Percentiles rank a stretch among this genome's conserved stretches.
Evolutionary conservation across 2,329 filamentous ascomycete species (phyloP).

Genomic region (Xylaria digitata): DNA sequence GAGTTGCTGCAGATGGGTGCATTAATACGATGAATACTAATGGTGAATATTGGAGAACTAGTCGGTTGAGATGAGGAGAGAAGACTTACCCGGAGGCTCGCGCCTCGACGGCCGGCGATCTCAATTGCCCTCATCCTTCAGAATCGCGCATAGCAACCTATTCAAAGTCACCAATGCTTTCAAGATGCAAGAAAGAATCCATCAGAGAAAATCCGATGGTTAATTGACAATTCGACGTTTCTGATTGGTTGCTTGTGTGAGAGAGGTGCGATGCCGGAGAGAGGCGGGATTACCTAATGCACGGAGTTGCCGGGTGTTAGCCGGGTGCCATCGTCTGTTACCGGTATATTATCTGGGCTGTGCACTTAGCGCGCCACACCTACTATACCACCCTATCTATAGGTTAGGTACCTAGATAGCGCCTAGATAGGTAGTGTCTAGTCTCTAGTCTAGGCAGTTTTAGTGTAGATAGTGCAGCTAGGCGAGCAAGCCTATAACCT

Average conservation of each 20-base stretch:
- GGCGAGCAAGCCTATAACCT: too few species aligned
- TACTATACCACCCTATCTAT: too few species aligned
- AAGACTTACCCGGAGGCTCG: slow-evolving; percentile 47
- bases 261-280: slow-evolving; percentile 38
- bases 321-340: slow-evolving; percentile 19
- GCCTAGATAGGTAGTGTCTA: too few species aligned
- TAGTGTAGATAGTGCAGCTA: too few species aligned
- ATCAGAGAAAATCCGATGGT: slow-evolving; percentile 39
- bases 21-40: too few species aligned
- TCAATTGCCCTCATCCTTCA: slow-evolving; percentile 51
- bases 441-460: too few species aligned
- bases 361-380: too few species aligned
- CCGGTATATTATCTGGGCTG: background rate
- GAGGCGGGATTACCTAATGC: background rate
- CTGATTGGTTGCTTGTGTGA: slow-evolving; percentile 40
- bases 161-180: slow-evolving; percentile 9
- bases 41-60: too few species aligned
- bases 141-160: slow-evolving; percentile 50
- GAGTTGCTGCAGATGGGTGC: slow-evolving; percentile 42
- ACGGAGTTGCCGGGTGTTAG: slow-evolving; percentile 2
- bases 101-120: slow-evolving; percentile 48
- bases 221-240: slow-evolving; percentile 40
- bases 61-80: background rate
- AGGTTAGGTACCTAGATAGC: too few species aligned
- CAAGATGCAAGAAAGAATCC: slow-evolving; percentile 20